phyloP scores from a whole-genome alignment of 257 asterid genomes.

The Coffea canephora region DNA sequence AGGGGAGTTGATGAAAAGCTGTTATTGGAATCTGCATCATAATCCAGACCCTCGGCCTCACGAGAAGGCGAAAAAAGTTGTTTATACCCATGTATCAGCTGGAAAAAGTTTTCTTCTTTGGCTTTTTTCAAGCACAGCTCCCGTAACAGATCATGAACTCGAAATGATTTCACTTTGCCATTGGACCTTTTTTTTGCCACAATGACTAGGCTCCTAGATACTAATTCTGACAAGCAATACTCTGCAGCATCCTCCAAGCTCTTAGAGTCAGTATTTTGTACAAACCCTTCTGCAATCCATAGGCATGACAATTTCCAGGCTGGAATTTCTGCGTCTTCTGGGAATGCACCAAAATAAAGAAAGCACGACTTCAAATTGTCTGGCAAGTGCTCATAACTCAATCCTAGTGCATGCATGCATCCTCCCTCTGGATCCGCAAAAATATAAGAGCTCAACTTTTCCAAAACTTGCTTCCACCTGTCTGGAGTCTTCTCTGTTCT shows the following conservation, averaged over 20 bases:
- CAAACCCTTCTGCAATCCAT: constrained; percentile 19
- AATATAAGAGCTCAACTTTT: constrained; percentile 11
- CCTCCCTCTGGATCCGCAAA: background rate
- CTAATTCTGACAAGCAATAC: constrained; percentile 6
- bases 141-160: constrained; percentile 16
- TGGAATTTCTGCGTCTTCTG: constrained; percentile 4
- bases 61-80: background rate
- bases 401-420: constrained; percentile 12
- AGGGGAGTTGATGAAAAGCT: background rate
- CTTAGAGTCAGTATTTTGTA: background rate
- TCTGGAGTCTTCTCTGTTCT: constrained; percentile 7
- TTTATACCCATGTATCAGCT: background rate
- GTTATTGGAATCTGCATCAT: background rate
- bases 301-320: constrained; percentile 4
- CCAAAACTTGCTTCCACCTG: constrained; percentile 23
- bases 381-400: constrained; percentile 27
- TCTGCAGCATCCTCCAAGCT: constrained; percentile 11
- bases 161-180: constrained; percentile 16
- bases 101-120: constrained; percentile 2
- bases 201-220: constrained; percentile 7
- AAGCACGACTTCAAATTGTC: constrained; percentile 18
- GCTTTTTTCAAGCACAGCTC: constrained; percentile 14
- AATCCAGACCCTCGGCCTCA: background rate
- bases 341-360: constrained; percentile 23
- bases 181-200: background rate